These are phyloP conservation scores for Lachnellula suecica DNA, from an alignment of 2,329 filamentous ascomycete species.

Conservation along the genomic window DNA sequence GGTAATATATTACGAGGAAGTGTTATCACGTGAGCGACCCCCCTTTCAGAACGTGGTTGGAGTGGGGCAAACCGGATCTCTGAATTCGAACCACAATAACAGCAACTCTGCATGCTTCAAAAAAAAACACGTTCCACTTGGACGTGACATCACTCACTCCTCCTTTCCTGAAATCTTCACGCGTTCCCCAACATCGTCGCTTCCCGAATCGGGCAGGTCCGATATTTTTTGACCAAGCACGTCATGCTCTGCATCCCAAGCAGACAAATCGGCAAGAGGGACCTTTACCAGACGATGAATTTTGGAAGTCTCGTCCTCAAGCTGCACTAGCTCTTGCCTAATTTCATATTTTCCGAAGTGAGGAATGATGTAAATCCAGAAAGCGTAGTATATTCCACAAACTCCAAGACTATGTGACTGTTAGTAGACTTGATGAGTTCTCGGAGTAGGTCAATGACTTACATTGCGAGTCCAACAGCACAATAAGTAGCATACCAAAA, in stretches of 20 bases:
- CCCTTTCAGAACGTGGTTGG: too few species aligned
- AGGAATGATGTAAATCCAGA: slow-evolving; percentile 59
- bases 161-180: neutral
- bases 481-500: slow-evolving; percentile 75
- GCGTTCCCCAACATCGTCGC: neutral
- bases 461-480: slow-evolving; percentile 63
- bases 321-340: slow-evolving; percentile 51
- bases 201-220: neutral
- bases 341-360: slow-evolving; percentile 52
- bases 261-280: slow-evolving; percentile 45
- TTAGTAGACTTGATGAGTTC: neutral
- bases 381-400: slow-evolving; percentile 56
- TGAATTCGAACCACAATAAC: too few species aligned
- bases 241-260: slow-evolving; percentile 62
- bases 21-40: too few species aligned
- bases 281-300: slow-evolving; percentile 53
- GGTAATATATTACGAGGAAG: too few species aligned
- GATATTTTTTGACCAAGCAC: slow-evolving; percentile 25
- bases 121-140: too few species aligned
- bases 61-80: too few species aligned
- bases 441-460: slow-evolving; percentile 36
- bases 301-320: slow-evolving; percentile 46
- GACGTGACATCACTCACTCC: neutral
- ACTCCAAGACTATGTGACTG: slow-evolving; percentile 47
- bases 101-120: too few species aligned